Evolutionary conservation across 148 eudicot species (phyloP), one percentile per base, ranked within the genome.

Genomic region (Camellia sinensis): DNA sequence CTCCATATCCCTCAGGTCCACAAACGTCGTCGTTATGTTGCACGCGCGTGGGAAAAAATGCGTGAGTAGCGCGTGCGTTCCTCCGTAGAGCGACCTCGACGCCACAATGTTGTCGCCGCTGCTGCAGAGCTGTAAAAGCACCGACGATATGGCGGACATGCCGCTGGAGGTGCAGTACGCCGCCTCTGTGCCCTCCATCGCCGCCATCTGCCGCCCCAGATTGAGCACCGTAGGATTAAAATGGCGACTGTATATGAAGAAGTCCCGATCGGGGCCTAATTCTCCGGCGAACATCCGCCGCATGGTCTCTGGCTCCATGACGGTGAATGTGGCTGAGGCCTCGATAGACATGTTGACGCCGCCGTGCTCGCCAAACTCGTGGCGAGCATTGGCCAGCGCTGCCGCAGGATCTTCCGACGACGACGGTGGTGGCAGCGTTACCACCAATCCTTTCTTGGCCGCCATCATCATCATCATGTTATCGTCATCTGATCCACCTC

Each of bases 301-400:
- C 91, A 96, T 85, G 18, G 98, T 96, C 40, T 96, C 97, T 1
- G 99, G 95, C 78, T 96, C 98, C 98, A 94, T 96, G 19, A 96
- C 97, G 53, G 98, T 96, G 86, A 96, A 96, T 41, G 99, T 96
- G 60, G 97, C 97, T 18, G 99, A 96, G 6, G 98, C 97, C 86
- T 96, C 98, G 74, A 96, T 94, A 0, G 99, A 96, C 99, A 96
- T 96, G 91, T 96, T 96, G 0, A 96, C 97, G 52, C 99, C 99
- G 48, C 98, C 98, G 82, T 96, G 99, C 81, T 94, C 98, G 12
- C 99, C 97, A 76, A 96, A 94, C 82, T 96, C 97, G 78, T 96
- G 99, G 57, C 97, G 91, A 0, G 81, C 85, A 57, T 75, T 83
- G 18, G 95, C 95, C 6, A 96, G 80, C 1, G 95, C 87, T 0